These are phyloP conservation scores for Aspergillus ustus DNA, from an alignment of 2,329 filamentous ascomycete genomes.

Conservation along the genomic window DNA sequence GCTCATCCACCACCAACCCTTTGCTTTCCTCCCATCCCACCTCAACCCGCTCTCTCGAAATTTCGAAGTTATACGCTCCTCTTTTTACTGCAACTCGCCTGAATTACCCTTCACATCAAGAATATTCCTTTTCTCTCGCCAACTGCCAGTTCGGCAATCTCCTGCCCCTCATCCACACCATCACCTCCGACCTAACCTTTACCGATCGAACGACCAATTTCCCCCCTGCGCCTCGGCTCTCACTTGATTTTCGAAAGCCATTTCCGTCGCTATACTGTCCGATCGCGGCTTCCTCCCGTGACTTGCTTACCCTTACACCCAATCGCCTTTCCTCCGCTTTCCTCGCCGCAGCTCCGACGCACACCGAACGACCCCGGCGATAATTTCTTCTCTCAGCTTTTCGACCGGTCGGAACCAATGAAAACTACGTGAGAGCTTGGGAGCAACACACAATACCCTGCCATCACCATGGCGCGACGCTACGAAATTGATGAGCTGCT, in stretches of 20 bases:
- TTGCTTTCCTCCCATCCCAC: not conserved
- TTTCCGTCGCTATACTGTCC: not conserved
- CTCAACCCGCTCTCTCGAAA: not conserved
- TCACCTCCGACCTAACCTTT: slow-evolving; percentile 14
- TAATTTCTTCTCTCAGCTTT: slow-evolving; percentile 6
- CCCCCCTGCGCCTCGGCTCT: slow-evolving; percentile 16
- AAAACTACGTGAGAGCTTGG: slow-evolving; percentile 30
- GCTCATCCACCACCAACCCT: not conserved
- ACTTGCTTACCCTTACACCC: not conserved
- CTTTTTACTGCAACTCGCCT: not conserved
- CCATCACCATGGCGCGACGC: slow-evolving; percentile 53
- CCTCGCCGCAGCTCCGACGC: slow-evolving; percentile 3
- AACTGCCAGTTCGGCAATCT: not conserved
- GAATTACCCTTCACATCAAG: not conserved
- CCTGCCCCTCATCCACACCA: slow-evolving; percentile 25
- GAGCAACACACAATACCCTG: slow-evolving; percentile 22
- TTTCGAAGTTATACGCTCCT: not conserved
- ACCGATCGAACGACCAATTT: slow-evolving; percentile 22
- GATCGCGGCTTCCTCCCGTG: not conserved
- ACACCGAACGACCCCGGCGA: slow-evolving; percentile 9
- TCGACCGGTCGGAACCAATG: slow-evolving; percentile 32
- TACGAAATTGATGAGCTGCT: slow-evolving; percentile 80
- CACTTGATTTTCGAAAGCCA: not conserved
- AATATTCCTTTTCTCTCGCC: slow-evolving; percentile 2
- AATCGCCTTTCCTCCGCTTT: not conserved